phyloP scores from a whole-genome alignment of 2,329 filamentous ascomycete species.

The Pleomassaria siparia region DNA sequence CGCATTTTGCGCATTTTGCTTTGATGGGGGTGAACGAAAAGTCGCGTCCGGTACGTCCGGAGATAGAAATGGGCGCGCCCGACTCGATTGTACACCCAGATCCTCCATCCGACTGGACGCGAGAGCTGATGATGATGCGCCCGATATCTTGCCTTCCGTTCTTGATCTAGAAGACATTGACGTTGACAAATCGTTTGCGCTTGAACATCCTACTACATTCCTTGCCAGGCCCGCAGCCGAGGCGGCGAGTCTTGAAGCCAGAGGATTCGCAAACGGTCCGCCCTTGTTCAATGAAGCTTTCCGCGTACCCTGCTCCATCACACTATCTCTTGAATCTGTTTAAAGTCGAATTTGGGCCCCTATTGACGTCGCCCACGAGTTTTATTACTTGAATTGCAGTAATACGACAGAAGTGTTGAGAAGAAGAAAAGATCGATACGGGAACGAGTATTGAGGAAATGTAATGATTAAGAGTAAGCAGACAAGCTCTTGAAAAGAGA shows the following conservation, averaged over 20 bases:
- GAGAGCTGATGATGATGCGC: slow-evolving; percentile 4
- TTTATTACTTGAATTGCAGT: no score
- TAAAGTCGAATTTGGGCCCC: no score
- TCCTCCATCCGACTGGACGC: slow-evolving; percentile 9
- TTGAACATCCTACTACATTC: slow-evolving; percentile 8
- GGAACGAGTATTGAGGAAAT: background rate
- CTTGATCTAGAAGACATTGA: slow-evolving; percentile 7
- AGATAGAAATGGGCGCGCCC: background rate
- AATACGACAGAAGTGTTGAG: no score
- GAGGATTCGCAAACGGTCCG: slow-evolving; percentile 8
- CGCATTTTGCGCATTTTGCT: background rate
- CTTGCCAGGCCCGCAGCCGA: slow-evolving; percentile 17
- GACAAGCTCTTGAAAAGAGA: background rate
- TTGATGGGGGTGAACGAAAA: slow-evolving; percentile 8
- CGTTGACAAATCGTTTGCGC: slow-evolving; percentile 9
- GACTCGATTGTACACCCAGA: slow-evolving; percentile 7
- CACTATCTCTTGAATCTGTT: background rate
- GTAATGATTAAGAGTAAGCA: background rate
- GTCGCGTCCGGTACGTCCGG: background rate
- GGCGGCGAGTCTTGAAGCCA: slow-evolving; percentile 16
- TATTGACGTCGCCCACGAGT: no score
- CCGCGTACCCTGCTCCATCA: background rate
- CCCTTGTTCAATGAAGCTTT: background rate
- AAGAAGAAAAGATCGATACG: background rate
- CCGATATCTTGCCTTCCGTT: slow-evolving; percentile 8